These are phyloP conservation scores for Asterochloris erici DNA, from an alignment of 139 green algal species.

Conservation along the genomic window DNA sequence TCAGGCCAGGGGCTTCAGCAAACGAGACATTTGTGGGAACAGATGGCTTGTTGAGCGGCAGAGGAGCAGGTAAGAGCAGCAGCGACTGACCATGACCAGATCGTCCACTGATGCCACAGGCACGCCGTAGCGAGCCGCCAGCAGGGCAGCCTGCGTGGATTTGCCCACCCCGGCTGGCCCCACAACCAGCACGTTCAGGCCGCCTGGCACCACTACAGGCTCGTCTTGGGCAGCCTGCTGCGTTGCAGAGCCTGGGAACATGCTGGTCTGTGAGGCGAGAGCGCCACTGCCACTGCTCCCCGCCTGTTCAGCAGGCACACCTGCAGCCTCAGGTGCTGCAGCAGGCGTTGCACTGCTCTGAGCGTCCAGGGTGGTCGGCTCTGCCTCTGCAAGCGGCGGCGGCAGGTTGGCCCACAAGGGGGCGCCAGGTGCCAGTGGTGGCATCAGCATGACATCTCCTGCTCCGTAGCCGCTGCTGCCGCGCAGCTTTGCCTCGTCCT, in stretches of 20 bases:
- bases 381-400: not conserved
- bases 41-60: too few species aligned
- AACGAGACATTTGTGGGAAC: too few species aligned
- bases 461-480: conserved; percentile 37
- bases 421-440: conserved; percentile 42
- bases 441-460: conserved; percentile 33
- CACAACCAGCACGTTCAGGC: conserved; percentile 37
- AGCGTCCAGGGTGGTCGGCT: not conserved
- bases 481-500: conserved; percentile 62
- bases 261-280: too few species aligned
- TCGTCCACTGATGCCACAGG: conserved; percentile 37
- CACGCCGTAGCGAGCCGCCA: conserved; percentile 51
- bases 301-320: too few species aligned
- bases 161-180: conserved; percentile 28
- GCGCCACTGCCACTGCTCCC: too few species aligned
- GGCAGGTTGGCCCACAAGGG: conserved; percentile 52
- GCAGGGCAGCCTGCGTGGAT: conserved; percentile 39
- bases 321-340: not conserved
- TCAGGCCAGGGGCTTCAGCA: too few species aligned
- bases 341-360: not conserved
- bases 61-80: not conserved
- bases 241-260: too few species aligned
- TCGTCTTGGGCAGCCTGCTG: conserved; percentile 21
- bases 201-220: conserved; percentile 20
- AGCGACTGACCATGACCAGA: conserved; percentile 36